phyloP scores from a whole-genome alignment of 441 rosid genomes.

The Bruguiera hainesii region DNA sequence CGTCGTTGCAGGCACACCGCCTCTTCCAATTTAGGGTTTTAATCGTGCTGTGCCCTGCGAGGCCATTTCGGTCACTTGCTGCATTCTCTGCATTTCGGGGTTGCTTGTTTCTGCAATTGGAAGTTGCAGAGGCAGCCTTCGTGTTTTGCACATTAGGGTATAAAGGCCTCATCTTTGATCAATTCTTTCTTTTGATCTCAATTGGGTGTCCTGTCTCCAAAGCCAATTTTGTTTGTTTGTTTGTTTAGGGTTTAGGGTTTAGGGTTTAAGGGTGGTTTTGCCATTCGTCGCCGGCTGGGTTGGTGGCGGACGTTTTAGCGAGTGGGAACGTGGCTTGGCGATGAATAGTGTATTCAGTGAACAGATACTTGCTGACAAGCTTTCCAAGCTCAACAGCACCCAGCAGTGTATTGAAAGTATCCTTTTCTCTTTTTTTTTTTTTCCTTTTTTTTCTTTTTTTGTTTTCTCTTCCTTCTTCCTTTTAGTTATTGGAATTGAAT shows the following conservation, averaged over 20 bases:
- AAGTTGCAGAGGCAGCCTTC: neutral
- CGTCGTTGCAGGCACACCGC: no score
- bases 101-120: neutral
- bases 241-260: neutral
- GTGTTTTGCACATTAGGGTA: slow-evolving; percentile 4
- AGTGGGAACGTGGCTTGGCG: slow-evolving; percentile 30
- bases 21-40: no score
- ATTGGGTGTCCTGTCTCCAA: neutral
- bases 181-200: neutral
- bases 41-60: no score
- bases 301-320: slow-evolving; percentile 1
- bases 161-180: slow-evolving; percentile 14
- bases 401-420: slow-evolving; percentile 95
- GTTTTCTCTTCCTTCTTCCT: neutral
- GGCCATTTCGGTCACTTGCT: neutral
- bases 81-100: neutral
- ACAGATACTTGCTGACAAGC: slow-evolving; percentile 90
- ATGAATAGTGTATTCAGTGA: slow-evolving; percentile 93
- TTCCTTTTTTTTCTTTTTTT: neutral
- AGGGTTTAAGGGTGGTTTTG: neutral
- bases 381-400: slow-evolving; percentile 92
- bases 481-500: neutral
- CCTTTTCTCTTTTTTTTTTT: slow-evolving; percentile 19
- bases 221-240: no score
- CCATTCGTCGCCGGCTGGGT: slow-evolving; percentile 1